A percentile compares a stretch with the other conserved stretches of the same genome.
These are phyloP conservation scores for Musa acuminata DNA, from an alignment of 176 grass and related monocot species.

Conservation along the genomic window DNA sequence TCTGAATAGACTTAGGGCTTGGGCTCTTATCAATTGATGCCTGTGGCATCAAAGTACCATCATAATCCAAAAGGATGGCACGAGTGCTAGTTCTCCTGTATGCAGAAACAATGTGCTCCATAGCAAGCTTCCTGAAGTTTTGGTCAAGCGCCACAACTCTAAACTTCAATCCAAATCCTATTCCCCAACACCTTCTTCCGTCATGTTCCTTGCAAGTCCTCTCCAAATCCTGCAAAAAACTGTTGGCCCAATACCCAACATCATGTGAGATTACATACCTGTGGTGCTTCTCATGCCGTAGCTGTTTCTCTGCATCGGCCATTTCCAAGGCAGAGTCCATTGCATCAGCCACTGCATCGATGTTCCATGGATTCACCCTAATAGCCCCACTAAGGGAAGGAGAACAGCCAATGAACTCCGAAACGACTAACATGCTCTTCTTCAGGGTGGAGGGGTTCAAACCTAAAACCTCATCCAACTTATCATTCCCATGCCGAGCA, in stretches of 20 bases:
- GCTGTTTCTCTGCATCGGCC: constrained; percentile 56
- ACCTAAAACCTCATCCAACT: constrained; percentile 51
- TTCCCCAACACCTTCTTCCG: constrained; percentile 75
- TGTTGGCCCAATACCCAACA: constrained; percentile 94
- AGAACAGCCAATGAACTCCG: constrained; percentile 87
- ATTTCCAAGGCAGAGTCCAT: constrained; percentile 79
- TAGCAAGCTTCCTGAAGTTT: constrained; percentile 79
- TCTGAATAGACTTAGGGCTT: constrained; percentile 41
- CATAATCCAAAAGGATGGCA: constrained; percentile 74
- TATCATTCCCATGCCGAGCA: constrained; percentile 71
- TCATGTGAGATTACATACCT: constrained; percentile 80
- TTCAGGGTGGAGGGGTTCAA: constrained; percentile 34
- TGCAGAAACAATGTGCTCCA: constrained; percentile 72
- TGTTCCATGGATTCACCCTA: constrained; percentile 89
- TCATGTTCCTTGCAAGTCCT: constrained; percentile 71
- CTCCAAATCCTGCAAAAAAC: constrained; percentile 78
- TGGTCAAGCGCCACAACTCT: constrained; percentile 81
- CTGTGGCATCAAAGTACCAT: constrained; percentile 84
- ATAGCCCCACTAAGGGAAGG: constrained; percentile 78
- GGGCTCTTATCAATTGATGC: constrained; percentile 63
- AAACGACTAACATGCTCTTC: constrained; percentile 86
- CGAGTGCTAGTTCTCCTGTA: constrained; percentile 47
- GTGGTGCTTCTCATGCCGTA: constrained; percentile 82
- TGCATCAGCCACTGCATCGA: constrained; percentile 73
- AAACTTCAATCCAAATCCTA: constrained; percentile 78